Conservation (phyloP, 2,329 filamentous ascomycete genomes). For the Cladosporium sp. region DNA sequence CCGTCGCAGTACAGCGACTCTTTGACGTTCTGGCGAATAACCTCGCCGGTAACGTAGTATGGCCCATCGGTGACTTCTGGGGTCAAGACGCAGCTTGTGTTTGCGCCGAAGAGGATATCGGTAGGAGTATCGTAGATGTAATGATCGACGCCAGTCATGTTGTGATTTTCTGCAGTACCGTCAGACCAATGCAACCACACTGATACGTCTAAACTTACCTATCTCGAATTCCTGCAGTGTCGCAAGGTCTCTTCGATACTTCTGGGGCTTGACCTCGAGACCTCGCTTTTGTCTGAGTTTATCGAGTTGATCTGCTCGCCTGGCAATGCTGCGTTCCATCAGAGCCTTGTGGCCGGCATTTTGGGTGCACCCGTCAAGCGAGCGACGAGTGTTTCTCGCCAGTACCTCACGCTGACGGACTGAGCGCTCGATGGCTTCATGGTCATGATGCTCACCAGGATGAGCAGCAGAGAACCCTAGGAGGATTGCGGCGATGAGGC, state of each 20-base stretch:
- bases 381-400: not conserved
- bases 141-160: not conserved
- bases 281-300: not conserved
- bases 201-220: not conserved
- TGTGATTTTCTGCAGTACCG: not conserved
- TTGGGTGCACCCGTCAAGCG: not conserved
- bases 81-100: slow-evolving; percentile 30
- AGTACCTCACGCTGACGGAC: not conserved
- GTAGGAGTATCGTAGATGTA: not conserved
- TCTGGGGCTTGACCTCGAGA: not conserved
- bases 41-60: slow-evolving; percentile 38
- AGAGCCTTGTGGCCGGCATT: not conserved
- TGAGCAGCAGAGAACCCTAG: not conserved
- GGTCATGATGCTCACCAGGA: not conserved
- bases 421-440: not conserved
- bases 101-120: slow-evolving; percentile 21
- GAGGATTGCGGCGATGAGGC: not conserved
- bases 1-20: slow-evolving; percentile 40
- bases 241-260: not conserved
- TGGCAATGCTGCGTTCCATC: not conserved
- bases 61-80: slow-evolving; percentile 29
- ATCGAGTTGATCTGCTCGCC: not conserved
- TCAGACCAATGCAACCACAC: not conserved
- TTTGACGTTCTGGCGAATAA: slow-evolving; percentile 40
- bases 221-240: slow-evolving; percentile 1